Base-by-base conservation (phyloP, 176 grass and related monocot genomes). In the Paspalum vaginatum region DNA sequence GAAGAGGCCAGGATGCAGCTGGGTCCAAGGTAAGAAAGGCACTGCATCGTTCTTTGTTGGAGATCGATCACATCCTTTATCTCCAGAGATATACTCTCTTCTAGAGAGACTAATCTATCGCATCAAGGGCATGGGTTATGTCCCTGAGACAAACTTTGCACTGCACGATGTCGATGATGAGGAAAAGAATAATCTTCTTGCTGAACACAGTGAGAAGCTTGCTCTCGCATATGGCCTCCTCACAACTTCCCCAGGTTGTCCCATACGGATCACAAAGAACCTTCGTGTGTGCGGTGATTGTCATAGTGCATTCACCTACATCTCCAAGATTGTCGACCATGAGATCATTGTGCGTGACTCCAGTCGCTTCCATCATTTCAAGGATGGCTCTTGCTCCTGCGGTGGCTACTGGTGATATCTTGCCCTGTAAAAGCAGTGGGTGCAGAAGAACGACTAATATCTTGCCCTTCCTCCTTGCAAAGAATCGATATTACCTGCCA, bases 331-430 rank as follows among this genome's bases (percentile, higher is more conserved):
- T 51, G 85, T 94, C 38, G 86, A 97, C 46, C 88, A 97, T 81
- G 94, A 97, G 72, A 97, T 97, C 65, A 86, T 97, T 81, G 79
- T 94, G 56, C 88, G 91, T 61, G 94, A 97, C 81, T 85, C 82
- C 17, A 97, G 87, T 74, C 86, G 91, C n/a, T 97, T 97, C 74
- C 91, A 97, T 89, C 88, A 91, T 83, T 97, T 97, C 44, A 91
- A 78, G 73, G 84, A 91, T 38, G 94, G 94, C 8, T 87, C 63
- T 48, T 97, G 91, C 78, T 97, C 94, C 77, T 97, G 91, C 38
- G 82, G 87, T 59, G 82, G 82, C 59, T 97, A 90, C 69, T 97
- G 91, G 91, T 94, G 86, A 89, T 77, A 13, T 5, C 16, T 78
- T 54, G 2, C 79, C 9, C 44, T 65, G 17, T 39, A 12, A 22